Evolutionary conservation across 169 alveolate genomes (phyloP), one percentile per base, ranked within the genome.

Genomic region (Eimeria sp.): DNA sequence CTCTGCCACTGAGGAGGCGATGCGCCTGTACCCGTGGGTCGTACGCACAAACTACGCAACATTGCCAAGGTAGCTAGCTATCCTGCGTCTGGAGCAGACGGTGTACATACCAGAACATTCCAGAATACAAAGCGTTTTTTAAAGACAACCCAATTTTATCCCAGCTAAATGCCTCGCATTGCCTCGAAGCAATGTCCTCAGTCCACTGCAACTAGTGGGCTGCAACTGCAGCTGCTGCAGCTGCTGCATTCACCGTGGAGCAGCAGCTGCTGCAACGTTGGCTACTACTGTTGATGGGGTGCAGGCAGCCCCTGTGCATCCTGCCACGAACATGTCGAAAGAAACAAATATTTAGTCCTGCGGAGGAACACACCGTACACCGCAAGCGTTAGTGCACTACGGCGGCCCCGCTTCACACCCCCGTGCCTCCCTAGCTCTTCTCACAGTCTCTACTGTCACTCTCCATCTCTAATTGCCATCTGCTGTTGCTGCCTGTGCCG

Each of bases 231-330:
- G 83, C 54, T 25, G 20, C 88, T 45, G n/a, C 65, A 67, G 88
- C 45, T 20, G 67, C 88, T 47, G 88, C 70, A 18, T 73, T 40
- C 83, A 73, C 54, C 65, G 45, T 0, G 22, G 5, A 4, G 67
- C 58, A 47, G 88, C 88, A 45, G 67, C 43, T 78, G 67, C 88
- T n/a, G n/a, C 61, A 49, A 78, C 51, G 14, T 4, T 73, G n/a
- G 83, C 83, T 40, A 18, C 45, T 76, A 51, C 86, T 45, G n/a
- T n/a, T 47, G 61, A 11, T 14, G 45, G 70, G 88, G 67, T 78
- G 65, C 30, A 73, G 63, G 61, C 88, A 47, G 40, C 88, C 88
- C 47, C 88, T 51, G 47, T 45, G 67, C 67, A 9, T 47, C 88
- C 65, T 45, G 45, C 88, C 49, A 47, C 16, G 88, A 78, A 78